These are phyloP conservation scores for Rhizopogon vulgaris DNA, from an alignment of 768 basidiomycete species.

Conservation along the genomic window DNA sequence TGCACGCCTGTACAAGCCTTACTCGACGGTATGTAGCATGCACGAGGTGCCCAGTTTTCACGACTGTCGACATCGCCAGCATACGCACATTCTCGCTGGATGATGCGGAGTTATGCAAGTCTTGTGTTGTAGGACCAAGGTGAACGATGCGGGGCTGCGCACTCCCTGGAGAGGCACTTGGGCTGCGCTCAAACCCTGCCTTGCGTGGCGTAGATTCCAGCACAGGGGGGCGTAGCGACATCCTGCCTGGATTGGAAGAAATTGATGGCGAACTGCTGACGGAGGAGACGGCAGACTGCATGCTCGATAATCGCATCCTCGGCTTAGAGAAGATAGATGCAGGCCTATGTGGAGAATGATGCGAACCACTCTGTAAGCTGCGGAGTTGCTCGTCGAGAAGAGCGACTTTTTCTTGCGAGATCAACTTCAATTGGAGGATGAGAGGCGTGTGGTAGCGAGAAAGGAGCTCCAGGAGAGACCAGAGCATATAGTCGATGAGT, in stretches of 20 bases:
- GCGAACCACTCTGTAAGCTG: conserved; percentile 19
- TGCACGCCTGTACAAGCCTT: conserved; percentile 51
- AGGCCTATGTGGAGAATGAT: conserved; percentile 37
- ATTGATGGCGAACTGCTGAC: conserved; percentile 29
- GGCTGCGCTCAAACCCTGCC: conserved; percentile 37
- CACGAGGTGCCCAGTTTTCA: conserved; percentile 48
- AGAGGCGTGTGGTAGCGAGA: conserved; percentile 60
- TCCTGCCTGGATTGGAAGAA: background rate
- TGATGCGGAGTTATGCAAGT: background rate
- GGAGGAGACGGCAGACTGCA: conserved; percentile 29
- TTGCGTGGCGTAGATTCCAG: conserved; percentile 30
- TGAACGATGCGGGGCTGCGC: conserved; percentile 51
- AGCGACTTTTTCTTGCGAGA: conserved; percentile 59
- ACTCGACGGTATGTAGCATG: conserved; percentile 55
- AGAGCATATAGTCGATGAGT: conserved; percentile 63
- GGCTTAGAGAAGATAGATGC: conserved; percentile 54
- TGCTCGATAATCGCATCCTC: conserved; percentile 37
- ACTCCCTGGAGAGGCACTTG: conserved; percentile 31
- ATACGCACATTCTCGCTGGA: background rate
- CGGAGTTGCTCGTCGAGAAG: conserved; percentile 48
- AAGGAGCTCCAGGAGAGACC: conserved; percentile 66
- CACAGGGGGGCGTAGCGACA: conserved; percentile 17
- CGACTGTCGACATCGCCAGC: conserved; percentile 31
- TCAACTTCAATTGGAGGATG: conserved; percentile 56
- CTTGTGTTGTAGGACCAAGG: conserved; percentile 44